phyloP scores from a whole-genome alignment of 306 rosid genomes.

The Sindora glabra region DNA sequence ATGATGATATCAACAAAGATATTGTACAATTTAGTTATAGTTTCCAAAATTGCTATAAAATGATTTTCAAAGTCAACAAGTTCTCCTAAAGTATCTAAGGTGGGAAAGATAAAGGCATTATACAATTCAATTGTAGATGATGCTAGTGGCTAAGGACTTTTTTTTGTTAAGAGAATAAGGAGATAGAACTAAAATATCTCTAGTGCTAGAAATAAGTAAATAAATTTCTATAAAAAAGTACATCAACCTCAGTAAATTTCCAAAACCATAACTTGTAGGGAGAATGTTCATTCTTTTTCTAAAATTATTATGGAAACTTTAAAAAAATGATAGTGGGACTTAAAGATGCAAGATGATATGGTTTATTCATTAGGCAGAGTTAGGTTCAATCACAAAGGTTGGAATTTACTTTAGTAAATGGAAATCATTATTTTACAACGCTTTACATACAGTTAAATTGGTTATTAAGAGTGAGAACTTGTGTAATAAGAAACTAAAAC shows the following conservation, averaged over 20 bases:
- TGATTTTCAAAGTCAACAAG: conserved; percentile 68
- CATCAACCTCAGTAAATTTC: too few species aligned
- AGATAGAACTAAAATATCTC: conserved; percentile 33
- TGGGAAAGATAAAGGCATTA: conserved; percentile 60
- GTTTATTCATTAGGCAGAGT: conserved; percentile 26
- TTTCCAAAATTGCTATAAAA: conserved; percentile 69
- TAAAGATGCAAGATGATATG: conserved; percentile 17
- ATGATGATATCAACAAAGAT: conserved; percentile 69
- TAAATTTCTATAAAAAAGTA: neutral
- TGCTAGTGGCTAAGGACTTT: conserved; percentile 26
- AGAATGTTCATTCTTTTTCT: conserved; percentile 37
- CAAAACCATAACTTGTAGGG: too few species aligned
- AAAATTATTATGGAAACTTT: conserved; percentile 21
- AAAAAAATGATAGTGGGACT: conserved; percentile 11
- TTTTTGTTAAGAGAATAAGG: conserved; percentile 18
- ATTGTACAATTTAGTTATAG: conserved; percentile 58
- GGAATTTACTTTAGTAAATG: conserved; percentile 37
- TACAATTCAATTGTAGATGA: conserved; percentile 49
- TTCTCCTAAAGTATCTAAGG: conserved; percentile 73
- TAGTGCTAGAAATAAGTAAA: conserved; percentile 38
- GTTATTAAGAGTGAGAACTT: conserved; percentile 58
- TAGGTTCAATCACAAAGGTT: conserved; percentile 37
- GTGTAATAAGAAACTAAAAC: conserved; percentile 62
- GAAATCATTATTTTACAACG: conserved; percentile 44
- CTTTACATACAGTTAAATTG: conserved; percentile 47